Percentiles rank a stretch among this genome's conserved stretches.
These are phyloP conservation scores for Aurantiochytrium sp. DNA, from an alignment of 108 stramenopile genomes.

Conservation along the genomic window DNA sequence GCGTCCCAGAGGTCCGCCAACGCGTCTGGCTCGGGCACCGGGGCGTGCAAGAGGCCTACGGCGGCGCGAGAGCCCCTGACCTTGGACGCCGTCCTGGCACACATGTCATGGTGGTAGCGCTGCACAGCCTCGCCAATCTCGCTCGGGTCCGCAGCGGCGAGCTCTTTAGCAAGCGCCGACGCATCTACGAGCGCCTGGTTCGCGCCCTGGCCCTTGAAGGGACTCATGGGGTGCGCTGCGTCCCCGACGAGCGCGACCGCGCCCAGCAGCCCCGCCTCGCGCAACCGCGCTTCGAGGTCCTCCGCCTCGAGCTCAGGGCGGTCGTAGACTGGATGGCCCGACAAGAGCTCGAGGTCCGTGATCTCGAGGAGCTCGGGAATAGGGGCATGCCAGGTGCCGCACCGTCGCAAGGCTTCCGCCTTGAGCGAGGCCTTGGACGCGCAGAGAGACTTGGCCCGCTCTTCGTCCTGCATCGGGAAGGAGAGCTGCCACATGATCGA, in stretches of 20 bases:
- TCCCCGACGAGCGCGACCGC: conserved; percentile 34
- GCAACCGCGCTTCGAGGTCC: background rate
- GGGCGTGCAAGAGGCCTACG: background rate
- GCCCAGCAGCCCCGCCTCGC: background rate
- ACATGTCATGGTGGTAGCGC: background rate
- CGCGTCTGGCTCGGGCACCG: background rate
- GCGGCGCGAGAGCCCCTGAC: background rate
- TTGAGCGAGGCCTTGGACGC: background rate
- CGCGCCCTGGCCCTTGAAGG: conserved; percentile 47
- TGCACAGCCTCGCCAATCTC: background rate
- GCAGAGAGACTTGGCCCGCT: background rate
- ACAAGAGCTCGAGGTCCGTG: conserved; percentile 8
- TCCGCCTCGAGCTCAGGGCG: conserved; percentile 27
- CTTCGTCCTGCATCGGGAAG: conserved; percentile 4
- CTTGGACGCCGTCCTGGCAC: background rate
- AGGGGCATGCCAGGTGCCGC: conserved; percentile 29
- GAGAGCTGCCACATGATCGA: conserved; percentile 44
- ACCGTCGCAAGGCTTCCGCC: conserved; percentile 25
- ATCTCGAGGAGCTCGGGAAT: background rate
- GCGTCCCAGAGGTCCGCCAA: background rate
- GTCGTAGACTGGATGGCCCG: conserved; percentile 37
- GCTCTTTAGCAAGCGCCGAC: background rate
- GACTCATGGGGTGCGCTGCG: conserved; percentile 44
- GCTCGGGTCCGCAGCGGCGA: background rate
- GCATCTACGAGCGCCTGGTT: conserved; percentile 44